Percentiles rank a stretch among this genome's conserved stretches.
Conservation (phyloP, 345 rosid species). For the Eucalyptus cloeziana region DNA sequence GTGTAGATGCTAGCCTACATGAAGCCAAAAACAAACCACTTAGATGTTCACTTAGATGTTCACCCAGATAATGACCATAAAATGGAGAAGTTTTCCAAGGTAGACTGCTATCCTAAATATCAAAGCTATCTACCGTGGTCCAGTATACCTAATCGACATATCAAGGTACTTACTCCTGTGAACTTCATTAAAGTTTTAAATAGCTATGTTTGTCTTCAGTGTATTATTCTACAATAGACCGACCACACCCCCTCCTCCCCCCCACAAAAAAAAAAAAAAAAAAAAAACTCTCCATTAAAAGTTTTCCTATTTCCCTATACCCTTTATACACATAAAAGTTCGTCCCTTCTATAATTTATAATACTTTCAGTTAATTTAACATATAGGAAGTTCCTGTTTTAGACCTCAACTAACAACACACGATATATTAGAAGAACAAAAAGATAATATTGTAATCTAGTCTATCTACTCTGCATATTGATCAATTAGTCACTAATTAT, state of each 20-base stretch:
- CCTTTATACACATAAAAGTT: neutral
- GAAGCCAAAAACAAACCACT: neutral
- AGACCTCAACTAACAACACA: neutral
- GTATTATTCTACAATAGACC: neutral
- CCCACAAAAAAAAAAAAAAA: neutral
- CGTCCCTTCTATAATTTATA: neutral
- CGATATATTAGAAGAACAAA: neutral
- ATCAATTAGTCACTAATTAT: neutral
- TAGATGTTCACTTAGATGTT: neutral
- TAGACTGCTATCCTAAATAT: neutral
- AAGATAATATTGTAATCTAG: neutral
- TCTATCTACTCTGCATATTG: neutral
- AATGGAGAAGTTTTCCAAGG: neutral
- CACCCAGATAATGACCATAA: neutral
- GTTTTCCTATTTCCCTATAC: neutral
- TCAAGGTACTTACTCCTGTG: neutral
- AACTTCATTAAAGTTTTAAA: neutral
- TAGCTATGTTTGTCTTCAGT: neutral
- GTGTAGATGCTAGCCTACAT: slow-evolving; percentile 88
- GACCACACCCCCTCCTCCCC: neutral
- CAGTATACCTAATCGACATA: neutral
- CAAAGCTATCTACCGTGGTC: neutral
- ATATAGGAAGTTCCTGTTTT: neutral
- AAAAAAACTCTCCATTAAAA: neutral
- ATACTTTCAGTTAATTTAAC: neutral